phyloP scores from a whole-genome alignment of 2,329 filamentous ascomycete species.

The Pyrenophora seminiperda region DNA sequence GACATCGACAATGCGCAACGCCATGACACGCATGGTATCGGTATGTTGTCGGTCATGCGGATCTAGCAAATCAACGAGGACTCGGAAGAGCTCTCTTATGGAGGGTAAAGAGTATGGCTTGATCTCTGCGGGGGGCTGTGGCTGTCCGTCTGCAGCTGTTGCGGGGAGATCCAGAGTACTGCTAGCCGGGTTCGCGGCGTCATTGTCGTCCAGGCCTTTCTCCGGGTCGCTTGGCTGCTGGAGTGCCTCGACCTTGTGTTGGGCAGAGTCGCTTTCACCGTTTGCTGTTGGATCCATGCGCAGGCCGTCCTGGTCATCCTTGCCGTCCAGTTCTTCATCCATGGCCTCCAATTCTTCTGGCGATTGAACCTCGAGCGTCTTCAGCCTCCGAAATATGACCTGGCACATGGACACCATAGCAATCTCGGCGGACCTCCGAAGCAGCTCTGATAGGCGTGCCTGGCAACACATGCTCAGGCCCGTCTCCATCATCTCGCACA shows the following conservation, averaged over 20 bases:
- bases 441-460: conserved; percentile 83
- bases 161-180: conserved; percentile 53
- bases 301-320: conserved; percentile 67
- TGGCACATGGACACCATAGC: conserved; percentile 99
- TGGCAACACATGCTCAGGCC: conserved; percentile 97
- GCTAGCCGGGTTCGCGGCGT: conserved; percentile 47
- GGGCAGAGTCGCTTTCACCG: conserved; percentile 59
- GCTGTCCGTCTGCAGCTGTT: conserved; percentile 49
- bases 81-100: conserved; percentile 90
- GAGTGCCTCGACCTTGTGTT: conserved; percentile 43
- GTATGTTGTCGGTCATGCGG: conserved; percentile 92
- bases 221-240: conserved; percentile 43
- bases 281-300: conserved; percentile 83
- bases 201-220: conserved; percentile 42
- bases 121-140: conserved; percentile 61
- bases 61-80: conserved; percentile 90
- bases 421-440: conserved; percentile 90
- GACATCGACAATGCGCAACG: conserved; percentile 93
- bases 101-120: conserved; percentile 93
- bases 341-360: conserved; percentile 69
- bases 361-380: conserved; percentile 79
- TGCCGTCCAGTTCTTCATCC: conserved; percentile 69
- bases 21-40: conserved; percentile 96
- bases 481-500: conserved; percentile 99
- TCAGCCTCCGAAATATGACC: conserved; percentile 92